Conservation (phyloP, 2,329 filamentous ascomycete genomes). For the Cercospora canescens region DNA sequence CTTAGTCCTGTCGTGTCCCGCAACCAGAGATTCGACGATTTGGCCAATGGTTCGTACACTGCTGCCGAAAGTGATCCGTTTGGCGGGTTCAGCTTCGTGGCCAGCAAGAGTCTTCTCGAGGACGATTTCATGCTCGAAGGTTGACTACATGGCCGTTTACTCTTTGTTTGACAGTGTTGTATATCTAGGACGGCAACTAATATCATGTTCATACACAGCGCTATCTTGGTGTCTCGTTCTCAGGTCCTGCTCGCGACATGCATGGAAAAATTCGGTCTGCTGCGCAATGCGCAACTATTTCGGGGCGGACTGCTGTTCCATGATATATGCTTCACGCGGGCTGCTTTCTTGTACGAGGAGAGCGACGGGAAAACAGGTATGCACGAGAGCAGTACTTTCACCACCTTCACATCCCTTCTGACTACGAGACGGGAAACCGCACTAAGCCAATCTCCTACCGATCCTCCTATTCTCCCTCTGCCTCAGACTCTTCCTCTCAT, state of each 20-base stretch:
- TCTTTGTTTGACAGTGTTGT: neutral
- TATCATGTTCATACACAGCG: neutral
- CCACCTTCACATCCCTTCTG: neutral
- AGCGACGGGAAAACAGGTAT: neutral
- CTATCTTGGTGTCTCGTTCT: neutral
- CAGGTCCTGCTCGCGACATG: neutral
- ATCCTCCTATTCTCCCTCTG: conserved; percentile 60
- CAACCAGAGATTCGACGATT: conserved; percentile 24
- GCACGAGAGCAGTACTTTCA: neutral
- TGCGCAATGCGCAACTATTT: neutral
- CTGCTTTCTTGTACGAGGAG: neutral
- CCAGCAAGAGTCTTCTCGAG: conserved; percentile 52
- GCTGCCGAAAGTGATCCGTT: conserved; percentile 47
- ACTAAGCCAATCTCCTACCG: conserved; percentile 34
- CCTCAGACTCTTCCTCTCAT: conserved; percentile 60
- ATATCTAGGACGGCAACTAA: neutral
- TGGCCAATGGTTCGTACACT: conserved; percentile 15
- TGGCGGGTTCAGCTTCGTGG: conserved; percentile 56
- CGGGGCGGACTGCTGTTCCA: neutral
- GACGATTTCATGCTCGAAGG: conserved; percentile 36
- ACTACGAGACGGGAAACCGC: neutral
- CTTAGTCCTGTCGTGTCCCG: conserved; percentile 67
- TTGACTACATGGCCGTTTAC: conserved; percentile 30
- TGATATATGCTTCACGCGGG: neutral
- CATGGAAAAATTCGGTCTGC: neutral